Base-by-base conservation (phyloP, 495 filamentous ascomycete species). In the Letharia columbiana region DNA sequence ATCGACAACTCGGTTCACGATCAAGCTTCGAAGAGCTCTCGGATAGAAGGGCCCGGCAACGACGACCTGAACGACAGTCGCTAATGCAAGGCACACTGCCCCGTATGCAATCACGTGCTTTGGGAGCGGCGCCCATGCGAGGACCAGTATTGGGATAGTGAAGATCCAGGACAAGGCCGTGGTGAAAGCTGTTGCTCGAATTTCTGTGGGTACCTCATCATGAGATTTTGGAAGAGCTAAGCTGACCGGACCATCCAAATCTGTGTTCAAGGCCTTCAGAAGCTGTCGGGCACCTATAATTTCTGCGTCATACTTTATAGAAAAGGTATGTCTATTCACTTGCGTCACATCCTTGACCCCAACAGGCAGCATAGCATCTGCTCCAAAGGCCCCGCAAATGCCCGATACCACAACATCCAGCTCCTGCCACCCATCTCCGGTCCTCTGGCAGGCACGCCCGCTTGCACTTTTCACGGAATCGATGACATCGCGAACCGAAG, bases 81-180 rank as follows among this genome's bases (percentile, higher is more conserved):
- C 90, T 17, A 92, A 71, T 0, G 76, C 79, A 0, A 91, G 67
- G 8, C 86, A 90, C 12, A 82, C 76, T 13, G 82, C 77, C 8
- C 73, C 69, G 69, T 87, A 86, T 39, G 76, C 69, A 17, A 87
- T 50, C 9, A 78, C 68, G 17, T 72, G 70, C 28, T 79, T 69
- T 15, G 79, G 77, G n/a, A 87, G 73, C 3, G 83, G 81, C 47
- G 84, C 86, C 86, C 87, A 93, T 28, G 87, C 82, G 66, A 92
- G 67, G 28, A 92, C 79, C 5, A 93, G 74, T 3, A 92, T 86
- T 0, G 91, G 89, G n/a, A 92, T 78, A 0, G 91, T 92, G 28
- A 92, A 70, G 12, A 80, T 18, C 7, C 73, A 75, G 15, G 89
- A 86, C 9, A 85, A 66, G 12, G 88, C 20, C 0, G 86, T 89